phyloP scores from a whole-genome alignment of 129 eudicot species.

The Kitagawia praeruptora region DNA sequence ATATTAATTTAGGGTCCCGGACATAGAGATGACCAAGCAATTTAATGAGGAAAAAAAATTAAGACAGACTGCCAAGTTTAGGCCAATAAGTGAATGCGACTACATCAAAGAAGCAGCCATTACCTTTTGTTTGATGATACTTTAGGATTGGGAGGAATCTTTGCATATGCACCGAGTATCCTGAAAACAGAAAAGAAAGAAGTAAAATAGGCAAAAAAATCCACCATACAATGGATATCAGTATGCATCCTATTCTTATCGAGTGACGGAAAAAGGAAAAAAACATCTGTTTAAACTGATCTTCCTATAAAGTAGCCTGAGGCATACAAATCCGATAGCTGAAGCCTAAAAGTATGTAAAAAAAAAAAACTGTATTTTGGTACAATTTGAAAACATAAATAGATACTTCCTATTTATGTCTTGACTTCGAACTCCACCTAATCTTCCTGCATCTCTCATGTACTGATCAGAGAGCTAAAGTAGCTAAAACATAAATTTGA shows the following conservation, averaged over 20 bases:
- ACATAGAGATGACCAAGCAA: neutral
- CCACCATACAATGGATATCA: neutral
- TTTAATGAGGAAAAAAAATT: neutral
- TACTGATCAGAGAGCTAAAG: neutral
- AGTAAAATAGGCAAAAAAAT: neutral
- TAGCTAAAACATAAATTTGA: neutral
- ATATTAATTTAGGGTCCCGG: neutral
- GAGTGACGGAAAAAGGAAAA: neutral
- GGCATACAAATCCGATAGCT: neutral
- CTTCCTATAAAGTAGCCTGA: neutral
- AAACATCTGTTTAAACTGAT: neutral
- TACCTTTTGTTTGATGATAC: slow-evolving; percentile 55
- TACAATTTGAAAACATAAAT: neutral
- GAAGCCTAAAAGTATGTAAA: neutral
- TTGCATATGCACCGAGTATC: slow-evolving; percentile 61
- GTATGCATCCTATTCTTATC: neutral
- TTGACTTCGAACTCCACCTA: neutral
- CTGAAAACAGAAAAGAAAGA: slow-evolving; percentile 22
- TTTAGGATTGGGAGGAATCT: slow-evolving; percentile 48
- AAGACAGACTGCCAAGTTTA: neutral
- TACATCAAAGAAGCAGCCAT: neutral
- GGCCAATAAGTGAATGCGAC: neutral
- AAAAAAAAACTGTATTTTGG: too few species aligned
- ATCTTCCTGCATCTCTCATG: neutral
- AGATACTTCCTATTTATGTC: neutral